Evolutionary conservation across 2,329 filamentous ascomycete species (phyloP), one percentile per base, ranked within the genome.

Genomic region (Didymella glomerata): DNA sequence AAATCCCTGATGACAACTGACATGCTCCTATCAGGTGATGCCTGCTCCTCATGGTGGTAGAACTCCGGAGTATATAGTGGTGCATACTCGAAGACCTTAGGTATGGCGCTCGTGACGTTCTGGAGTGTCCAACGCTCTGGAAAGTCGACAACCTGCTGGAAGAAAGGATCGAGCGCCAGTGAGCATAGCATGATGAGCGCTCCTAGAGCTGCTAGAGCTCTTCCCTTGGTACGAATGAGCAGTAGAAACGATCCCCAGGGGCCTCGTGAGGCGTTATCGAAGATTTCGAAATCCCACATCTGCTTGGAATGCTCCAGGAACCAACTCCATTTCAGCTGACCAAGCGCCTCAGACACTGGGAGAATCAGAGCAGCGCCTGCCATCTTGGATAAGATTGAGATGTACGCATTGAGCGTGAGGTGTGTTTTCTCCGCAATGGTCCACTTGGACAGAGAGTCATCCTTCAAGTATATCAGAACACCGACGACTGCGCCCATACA

Each of bases 301-400:
- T 66, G 58, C 20, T 73, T 74, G 0, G 71, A 69, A 5, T 72
- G 34, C 0, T 60, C 46, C 2, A 56, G 28, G 13, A 76, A 76
- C 75, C 75, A 76, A 16, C 63, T 71, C 75, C 75, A 77, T 18
- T 77, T 77, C 2, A 76, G 34, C 41, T 77, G 75, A 0, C 75
- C 75, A 0, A 77, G 52, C 0, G 70, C 71, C 44, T 77, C 73
- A 0, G 72, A 66, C 0, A 71, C 63, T 0, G 73, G 74, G 0
- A 76, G 45, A 0, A 75, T 59, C 0, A 76, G 62, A 0, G 73
- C 67, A 2, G 70, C 73, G 4, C 67, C 70, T 0, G 71, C 69
- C 11, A 76, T 65, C n/a, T 62, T 69, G 0, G 73, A 71, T 0
- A 77, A 56, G 0, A 76, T 48, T 0, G 72, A 66, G 8, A 77